A percentile compares a stretch with the other conserved stretches of the same genome.
Evolutionary conservation across 495 filamentous ascomycete genomes (phyloP).

Genomic region (Aspergillus heteromorphus): DNA sequence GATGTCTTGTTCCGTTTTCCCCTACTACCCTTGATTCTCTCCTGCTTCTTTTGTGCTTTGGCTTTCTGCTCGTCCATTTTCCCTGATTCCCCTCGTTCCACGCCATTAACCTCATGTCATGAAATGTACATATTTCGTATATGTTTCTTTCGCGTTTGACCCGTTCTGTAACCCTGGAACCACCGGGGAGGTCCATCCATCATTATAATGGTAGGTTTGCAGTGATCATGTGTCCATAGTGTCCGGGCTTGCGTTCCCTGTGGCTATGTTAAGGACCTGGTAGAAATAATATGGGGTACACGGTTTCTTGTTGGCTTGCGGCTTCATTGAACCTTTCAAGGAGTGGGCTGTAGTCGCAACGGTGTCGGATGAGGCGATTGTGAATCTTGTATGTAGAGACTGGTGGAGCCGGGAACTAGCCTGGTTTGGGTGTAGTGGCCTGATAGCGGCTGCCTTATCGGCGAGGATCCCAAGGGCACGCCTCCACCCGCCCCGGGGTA

Average conservation of each 20-base stretch:
- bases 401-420: not conserved
- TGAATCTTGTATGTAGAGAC: too few species aligned
- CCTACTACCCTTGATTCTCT: not conserved
- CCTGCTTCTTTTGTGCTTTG: conserved; percentile 9
- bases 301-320: not conserved
- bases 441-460: conserved; percentile 1
- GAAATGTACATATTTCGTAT: conserved; percentile 37
- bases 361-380: not conserved
- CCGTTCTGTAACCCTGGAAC: not conserved
- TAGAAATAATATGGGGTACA: not conserved
- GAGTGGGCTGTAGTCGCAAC: not conserved
- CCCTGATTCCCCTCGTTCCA: conserved; percentile 15
- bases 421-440: not conserved
- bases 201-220: not conserved
- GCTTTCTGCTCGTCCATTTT: conserved; percentile 7
- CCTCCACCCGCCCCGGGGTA: not conserved
- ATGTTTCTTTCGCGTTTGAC: not conserved
- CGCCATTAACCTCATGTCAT: conserved; percentile 26
- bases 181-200: not conserved
- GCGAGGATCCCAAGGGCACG: not conserved
- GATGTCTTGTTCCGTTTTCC: not conserved
- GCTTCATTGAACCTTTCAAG: not conserved
- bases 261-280: not conserved
- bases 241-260: conserved; percentile 24
- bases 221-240: conserved; percentile 32